A percentile compares a stretch with the other conserved stretches of the same genome.
phyloP scores from a whole-genome alignment of 805 yeast species.

The Sugiyamaella mastotermitis region DNA sequence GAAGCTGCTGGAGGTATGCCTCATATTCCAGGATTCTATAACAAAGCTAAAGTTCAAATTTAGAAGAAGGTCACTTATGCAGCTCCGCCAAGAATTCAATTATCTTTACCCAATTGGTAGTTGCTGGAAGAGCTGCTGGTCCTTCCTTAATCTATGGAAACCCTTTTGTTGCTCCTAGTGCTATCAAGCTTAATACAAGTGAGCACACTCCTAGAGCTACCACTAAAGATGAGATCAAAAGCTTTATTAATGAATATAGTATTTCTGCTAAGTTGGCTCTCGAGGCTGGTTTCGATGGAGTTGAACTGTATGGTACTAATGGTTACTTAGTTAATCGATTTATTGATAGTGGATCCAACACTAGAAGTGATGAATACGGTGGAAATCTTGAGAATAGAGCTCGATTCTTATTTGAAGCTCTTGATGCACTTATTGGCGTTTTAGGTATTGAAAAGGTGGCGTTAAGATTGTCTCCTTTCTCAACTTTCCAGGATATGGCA shows the following conservation, averaged over 20 bases:
- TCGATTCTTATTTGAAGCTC: conserved; percentile 43
- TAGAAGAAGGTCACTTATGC: conserved; percentile 38
- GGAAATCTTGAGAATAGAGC: conserved; percentile 55
- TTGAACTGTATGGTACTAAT: conserved; percentile 61
- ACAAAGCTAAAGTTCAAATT: conserved; percentile 25
- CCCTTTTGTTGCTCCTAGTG: conserved; percentile 26
- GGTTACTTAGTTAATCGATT: conserved; percentile 51
- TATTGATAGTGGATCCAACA: conserved; percentile 31
- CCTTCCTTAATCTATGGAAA: conserved; percentile 29
- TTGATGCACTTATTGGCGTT: conserved; percentile 35
- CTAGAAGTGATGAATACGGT: conserved; percentile 57
- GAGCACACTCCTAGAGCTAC: conserved; percentile 25
- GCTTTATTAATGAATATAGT: conserved; percentile 37
- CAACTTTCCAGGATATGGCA: conserved; percentile 28
- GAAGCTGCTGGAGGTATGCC: conserved; percentile 32
- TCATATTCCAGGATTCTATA: conserved; percentile 26
- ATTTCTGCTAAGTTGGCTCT: conserved; percentile 46
- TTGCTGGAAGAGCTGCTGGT: conserved; percentile 39
- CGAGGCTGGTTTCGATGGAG: conserved; percentile 52
- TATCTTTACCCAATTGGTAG: conserved; percentile 40
- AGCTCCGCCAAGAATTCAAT: conserved; percentile 38
- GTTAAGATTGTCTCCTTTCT: conserved; percentile 36
- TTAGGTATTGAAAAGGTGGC: conserved; percentile 34
- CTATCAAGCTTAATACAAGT: conserved; percentile 3
- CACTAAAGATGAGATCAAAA: conserved; percentile 36